Conservation (phyloP, 2,329 filamentous ascomycete genomes). For the Zymoseptoria ardabiliae region DNA sequence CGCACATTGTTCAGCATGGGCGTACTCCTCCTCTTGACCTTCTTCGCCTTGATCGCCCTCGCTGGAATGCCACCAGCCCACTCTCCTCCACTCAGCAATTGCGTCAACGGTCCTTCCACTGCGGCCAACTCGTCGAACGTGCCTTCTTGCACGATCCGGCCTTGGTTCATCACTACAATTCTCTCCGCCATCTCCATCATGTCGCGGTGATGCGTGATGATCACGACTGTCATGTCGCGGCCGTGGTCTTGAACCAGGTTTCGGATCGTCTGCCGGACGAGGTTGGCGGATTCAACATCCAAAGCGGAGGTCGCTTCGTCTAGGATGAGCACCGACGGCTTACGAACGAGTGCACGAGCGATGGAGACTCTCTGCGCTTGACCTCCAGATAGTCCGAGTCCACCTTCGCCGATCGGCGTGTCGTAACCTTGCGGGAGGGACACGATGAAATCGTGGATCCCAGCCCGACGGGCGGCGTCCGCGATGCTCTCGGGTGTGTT, state of each 20-base stretch:
- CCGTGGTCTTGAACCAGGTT: conserved; percentile 38
- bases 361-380: conserved; percentile 78
- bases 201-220: conserved; percentile 73
- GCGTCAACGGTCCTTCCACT: conserved; percentile 25
- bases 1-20: conserved; percentile 10
- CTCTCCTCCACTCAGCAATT: conserved; percentile 35
- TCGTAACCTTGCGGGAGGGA: conserved; percentile 64
- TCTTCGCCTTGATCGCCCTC: background rate
- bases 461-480: conserved; percentile 48
- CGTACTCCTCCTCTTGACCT: conserved; percentile 2
- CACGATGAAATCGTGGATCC: conserved; percentile 68
- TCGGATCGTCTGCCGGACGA: conserved; percentile 57
- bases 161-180: conserved; percentile 65
- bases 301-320: conserved; percentile 84
- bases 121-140: conserved; percentile 53
- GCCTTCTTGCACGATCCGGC: conserved; percentile 60
- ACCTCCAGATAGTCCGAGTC: conserved; percentile 66
- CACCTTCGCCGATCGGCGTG: conserved; percentile 70
- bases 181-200: conserved; percentile 80
- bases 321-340: conserved; percentile 66
- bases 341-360: conserved; percentile 66
- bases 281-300: conserved; percentile 59
- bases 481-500: conserved; percentile 40
- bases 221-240: conserved; percentile 57
- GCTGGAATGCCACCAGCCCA: conserved; percentile 12